Conservation (phyloP, 306 rosid genomes). For the Biancaea sappan region DNA sequence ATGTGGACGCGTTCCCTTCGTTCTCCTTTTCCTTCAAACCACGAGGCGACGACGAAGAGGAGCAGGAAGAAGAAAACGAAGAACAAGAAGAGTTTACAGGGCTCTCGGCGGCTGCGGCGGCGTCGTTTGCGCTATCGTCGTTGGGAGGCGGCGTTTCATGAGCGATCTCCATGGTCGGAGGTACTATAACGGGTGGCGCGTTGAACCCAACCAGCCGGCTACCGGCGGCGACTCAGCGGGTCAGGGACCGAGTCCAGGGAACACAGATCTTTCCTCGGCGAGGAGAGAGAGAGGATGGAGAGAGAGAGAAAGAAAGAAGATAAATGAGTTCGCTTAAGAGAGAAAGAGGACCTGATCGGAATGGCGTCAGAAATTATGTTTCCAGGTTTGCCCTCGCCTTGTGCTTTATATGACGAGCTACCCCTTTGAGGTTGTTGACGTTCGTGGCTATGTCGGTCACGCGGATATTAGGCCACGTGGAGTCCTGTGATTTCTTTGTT, state of each 20-base stretch:
- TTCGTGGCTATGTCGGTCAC: slow-evolving; percentile 36
- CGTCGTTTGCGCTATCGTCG: slow-evolving; percentile 44
- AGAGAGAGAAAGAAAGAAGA: background rate
- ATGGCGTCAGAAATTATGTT: background rate
- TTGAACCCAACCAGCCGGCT: slow-evolving; percentile 38
- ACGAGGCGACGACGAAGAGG: slow-evolving; percentile 49
- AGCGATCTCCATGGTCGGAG: slow-evolving; percentile 73
- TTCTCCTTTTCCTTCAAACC: slow-evolving; percentile 45
- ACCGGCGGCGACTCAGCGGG: slow-evolving; percentile 44
- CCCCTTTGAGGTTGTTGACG: slow-evolving; percentile 24
- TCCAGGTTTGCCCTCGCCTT: slow-evolving; percentile 46
- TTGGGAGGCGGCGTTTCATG: slow-evolving; percentile 55
- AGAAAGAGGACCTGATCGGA: slow-evolving; percentile 1
- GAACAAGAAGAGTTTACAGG: slow-evolving; percentile 39
- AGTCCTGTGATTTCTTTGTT: slow-evolving; percentile 14
- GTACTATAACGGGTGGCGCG: background rate
- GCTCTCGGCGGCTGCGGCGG: slow-evolving; percentile 35
- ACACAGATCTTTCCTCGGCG: background rate
- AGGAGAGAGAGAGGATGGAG: background rate
- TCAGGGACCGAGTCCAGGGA: slow-evolving; percentile 38
- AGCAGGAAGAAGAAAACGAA: slow-evolving; percentile 32
- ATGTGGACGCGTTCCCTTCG: slow-evolving; percentile 42
- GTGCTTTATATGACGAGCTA: slow-evolving; percentile 23
- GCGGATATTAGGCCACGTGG: slow-evolving; percentile 33
- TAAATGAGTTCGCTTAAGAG: background rate